Conservation (phyloP, 2,329 filamentous ascomycete genomes). For the Chaetomium sp. region DNA sequence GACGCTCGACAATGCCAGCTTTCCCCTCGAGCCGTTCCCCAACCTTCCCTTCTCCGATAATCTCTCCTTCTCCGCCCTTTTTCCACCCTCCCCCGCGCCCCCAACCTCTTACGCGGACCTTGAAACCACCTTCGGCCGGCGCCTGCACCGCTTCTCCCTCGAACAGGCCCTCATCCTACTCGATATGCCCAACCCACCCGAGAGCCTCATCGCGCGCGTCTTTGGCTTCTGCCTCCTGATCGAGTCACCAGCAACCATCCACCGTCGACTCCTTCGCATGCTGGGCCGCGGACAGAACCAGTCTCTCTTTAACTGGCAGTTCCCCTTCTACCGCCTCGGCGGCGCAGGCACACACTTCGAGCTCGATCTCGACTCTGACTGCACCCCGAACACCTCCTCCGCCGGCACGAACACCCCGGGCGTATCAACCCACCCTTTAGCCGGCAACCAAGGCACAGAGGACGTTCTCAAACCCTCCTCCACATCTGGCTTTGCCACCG, state of each 20-base stretch:
- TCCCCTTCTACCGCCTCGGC: slow-evolving; percentile 60
- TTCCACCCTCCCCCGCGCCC: slow-evolving; percentile 37
- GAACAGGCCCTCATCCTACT: slow-evolving; percentile 59
- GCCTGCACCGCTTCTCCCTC: slow-evolving; percentile 58
- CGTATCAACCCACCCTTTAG: not conserved
- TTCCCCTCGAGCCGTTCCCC: slow-evolving; percentile 35
- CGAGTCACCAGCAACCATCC: slow-evolving; percentile 43
- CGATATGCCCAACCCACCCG: slow-evolving; percentile 41
- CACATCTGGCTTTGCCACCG: slow-evolving; percentile 37
- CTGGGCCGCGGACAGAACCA: slow-evolving; percentile 31
- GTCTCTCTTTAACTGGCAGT: slow-evolving; percentile 50
- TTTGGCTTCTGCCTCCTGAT: slow-evolving; percentile 67
- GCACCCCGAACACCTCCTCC: not conserved
- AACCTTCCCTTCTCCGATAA: slow-evolving; percentile 4
- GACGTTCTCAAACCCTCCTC: slow-evolving; percentile 26
- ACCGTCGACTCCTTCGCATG: slow-evolving; percentile 32
- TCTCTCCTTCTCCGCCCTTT: slow-evolving; percentile 24
- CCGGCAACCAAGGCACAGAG: slow-evolving; percentile 34
- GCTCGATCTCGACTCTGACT: not conserved
- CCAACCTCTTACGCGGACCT: slow-evolving; percentile 50
- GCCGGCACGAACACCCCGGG: not conserved
- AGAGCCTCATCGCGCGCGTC: slow-evolving; percentile 44
- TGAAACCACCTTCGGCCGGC: slow-evolving; percentile 63
- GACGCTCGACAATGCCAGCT: slow-evolving; percentile 48
- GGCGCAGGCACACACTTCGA: slow-evolving; percentile 53